Conservation (phyloP, 805 yeast genomes). For the Ogataea corticis region DNA sequence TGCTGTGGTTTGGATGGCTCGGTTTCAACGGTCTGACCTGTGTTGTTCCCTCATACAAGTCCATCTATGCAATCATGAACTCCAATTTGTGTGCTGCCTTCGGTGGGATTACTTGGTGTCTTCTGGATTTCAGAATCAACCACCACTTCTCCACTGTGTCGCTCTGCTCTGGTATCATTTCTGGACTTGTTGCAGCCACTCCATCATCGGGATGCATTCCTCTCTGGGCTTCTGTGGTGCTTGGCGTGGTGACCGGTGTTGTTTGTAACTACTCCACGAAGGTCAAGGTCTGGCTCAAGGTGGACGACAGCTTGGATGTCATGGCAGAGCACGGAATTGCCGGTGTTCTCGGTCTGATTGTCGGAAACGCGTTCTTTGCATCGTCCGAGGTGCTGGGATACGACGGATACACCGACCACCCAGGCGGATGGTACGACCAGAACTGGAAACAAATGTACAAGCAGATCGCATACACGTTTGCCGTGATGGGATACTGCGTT, state of each 20-base stretch:
- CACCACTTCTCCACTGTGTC: constrained; percentile 94
- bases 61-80: constrained; percentile 89
- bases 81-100: constrained; percentile 86
- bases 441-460: constrained; percentile 90
- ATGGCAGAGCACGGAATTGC: constrained; percentile 99
- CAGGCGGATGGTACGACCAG: constrained; percentile 90
- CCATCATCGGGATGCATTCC: constrained; percentile 93
- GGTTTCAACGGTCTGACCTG: constrained; percentile 94
- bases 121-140: constrained; percentile 84
- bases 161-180: constrained; percentile 90
- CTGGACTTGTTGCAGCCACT: constrained; percentile 96
- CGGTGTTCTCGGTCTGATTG: constrained; percentile 86
- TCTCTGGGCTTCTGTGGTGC: constrained; percentile 83
- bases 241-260: constrained; percentile 79
- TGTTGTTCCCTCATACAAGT: constrained; percentile 75
- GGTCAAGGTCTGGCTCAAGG: constrained; percentile 72
- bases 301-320: constrained; percentile 93
- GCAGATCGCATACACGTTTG: constrained; percentile 81
- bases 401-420: constrained; percentile 81
- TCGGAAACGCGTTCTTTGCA: constrained; percentile 79
- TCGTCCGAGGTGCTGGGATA: constrained; percentile 86
- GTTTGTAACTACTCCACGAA: constrained; percentile 90
- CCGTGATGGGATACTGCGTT: constrained; percentile 70
- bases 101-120: constrained; percentile 91
- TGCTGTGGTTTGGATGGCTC: constrained; percentile 95